phyloP scores from a whole-genome alignment of 2,329 filamentous ascomycete genomes.

The Capronia americana region DNA sequence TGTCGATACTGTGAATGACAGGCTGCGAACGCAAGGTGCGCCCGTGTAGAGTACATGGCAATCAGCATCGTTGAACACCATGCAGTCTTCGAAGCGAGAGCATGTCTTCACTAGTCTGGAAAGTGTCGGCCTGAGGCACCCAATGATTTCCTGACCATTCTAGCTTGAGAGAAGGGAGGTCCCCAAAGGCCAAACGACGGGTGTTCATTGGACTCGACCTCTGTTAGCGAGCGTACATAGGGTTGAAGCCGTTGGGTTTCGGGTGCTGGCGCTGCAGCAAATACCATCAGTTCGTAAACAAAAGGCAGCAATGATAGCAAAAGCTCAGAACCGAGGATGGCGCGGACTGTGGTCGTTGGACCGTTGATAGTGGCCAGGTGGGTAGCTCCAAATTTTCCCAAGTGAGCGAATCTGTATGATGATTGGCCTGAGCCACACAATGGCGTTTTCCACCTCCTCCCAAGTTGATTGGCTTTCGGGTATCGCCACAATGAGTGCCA shows the following conservation, averaged over 20 bases:
- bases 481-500: slow-evolving; percentile 11
- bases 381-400: slow-evolving; percentile 4
- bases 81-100: slow-evolving; percentile 3
- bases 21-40: not conserved
- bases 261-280: not conserved
- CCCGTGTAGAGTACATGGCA: not conserved
- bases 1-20: not conserved
- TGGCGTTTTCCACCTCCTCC: not conserved
- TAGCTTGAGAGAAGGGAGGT: not conserved
- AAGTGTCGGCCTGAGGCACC: slow-evolving; percentile 11
- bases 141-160: not conserved
- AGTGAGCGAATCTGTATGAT: slow-evolving; percentile 7
- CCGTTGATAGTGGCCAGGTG: not conserved
- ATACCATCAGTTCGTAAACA: not conserved
- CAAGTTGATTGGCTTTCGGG: not conserved
- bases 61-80: not conserved
- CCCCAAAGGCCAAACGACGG: not conserved
- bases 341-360: not conserved
- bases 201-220: slow-evolving; percentile 3
- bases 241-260: not conserved
- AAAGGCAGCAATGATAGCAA: not conserved
- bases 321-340: not conserved
- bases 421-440: slow-evolving; percentile 6
- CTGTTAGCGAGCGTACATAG: not conserved
- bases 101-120: not conserved